Evolutionary conservation across 805 yeast genomes (phyloP), one percentile per base, ranked within the genome.

Genomic region (Cyberlindnera japonica): DNA sequence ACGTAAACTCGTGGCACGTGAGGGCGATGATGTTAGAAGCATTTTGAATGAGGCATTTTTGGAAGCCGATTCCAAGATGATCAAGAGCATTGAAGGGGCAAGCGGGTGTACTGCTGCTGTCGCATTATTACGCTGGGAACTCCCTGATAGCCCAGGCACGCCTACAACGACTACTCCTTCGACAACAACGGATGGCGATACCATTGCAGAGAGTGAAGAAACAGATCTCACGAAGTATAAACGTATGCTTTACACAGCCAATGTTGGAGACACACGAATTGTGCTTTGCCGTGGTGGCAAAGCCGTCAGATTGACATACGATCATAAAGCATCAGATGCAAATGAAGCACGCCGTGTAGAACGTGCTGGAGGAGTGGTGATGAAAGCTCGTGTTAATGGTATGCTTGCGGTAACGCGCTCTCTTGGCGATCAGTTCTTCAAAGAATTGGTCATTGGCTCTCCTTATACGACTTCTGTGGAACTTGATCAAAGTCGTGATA

Each of bases 31-130:
- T 61, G 71, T 88, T 42, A 66, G 90, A 48, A 81, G 77, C 43
- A 74, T 81, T 22, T 65, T 91, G 45, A 77, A 77, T 55, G 74
- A 73, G 26, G 71, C 93, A 3, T 91, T 93, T 60, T 64, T 75
- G 17, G 75, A 78, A 44, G 90, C 95, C 3, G 99, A 91, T 63
- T 67, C 69, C 28, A 66, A 77, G 51, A 79, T 91, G 29, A 75
- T 69, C 24, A 65, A 74, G 29, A 76, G 76, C 36, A 69, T 78
- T 13, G 69, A 75, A 33, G 90, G 90, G 2, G 77, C 82, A 31
- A 81, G 95, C 44, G 99, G 99, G 0, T 81, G 95, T 53, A 93
- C 99, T 0, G 98, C 96, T 0, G 96, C 95, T 0, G 97, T 90
- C 9, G 96, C 96, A 2, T 76, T 93, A 1, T 60, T 88, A 43